A percentile compares a stretch with the other conserved stretches of the same genome.
phyloP scores from a whole-genome alignment of 2,329 filamentous ascomycete genomes.

The Diaporthe humulicola region DNA sequence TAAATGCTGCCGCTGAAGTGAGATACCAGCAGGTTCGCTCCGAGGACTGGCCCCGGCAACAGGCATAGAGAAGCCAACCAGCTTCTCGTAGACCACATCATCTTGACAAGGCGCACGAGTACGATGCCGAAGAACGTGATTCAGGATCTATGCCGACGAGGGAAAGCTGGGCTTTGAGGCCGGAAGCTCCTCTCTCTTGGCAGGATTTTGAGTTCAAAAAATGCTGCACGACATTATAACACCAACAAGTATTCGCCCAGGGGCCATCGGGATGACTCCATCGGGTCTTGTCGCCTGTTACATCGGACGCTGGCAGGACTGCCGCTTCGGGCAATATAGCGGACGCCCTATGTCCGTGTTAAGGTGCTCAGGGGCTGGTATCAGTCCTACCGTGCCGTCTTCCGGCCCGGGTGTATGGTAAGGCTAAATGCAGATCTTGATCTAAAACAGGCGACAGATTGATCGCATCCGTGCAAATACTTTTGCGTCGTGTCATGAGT shows the following conservation, averaged over 20 bases:
- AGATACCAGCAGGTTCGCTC: constrained; percentile 51
- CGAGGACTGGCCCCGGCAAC: not conserved
- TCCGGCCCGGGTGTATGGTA: constrained; percentile 18
- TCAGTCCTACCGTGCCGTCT: not conserved
- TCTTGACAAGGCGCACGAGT: not conserved
- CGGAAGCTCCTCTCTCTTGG: not conserved
- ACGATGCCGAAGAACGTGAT: not conserved
- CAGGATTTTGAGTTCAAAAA: constrained; percentile 11
- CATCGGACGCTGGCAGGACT: constrained; percentile 9
- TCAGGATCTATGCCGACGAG: not conserved
- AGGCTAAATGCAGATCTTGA: constrained; percentile 30
- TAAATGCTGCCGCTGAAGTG: constrained; percentile 57
- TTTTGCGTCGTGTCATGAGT: not conserved
- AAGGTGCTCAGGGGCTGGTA: constrained; percentile 19
- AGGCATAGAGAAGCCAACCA: constrained; percentile 16
- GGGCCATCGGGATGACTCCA: not conserved
- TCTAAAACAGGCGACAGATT: constrained; percentile 1
- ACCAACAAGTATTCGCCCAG: not conserved
- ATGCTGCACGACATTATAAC: constrained; percentile 6
- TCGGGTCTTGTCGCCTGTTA: not conserved
- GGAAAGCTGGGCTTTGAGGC: not conserved
- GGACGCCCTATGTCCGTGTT: constrained; percentile 18
- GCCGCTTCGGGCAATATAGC: constrained; percentile 20
- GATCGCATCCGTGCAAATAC: not conserved
- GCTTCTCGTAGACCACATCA: not conserved